Evolutionary conservation across 257 asterid genomes (phyloP).

Genomic region (Ligustrum vulgare): DNA sequence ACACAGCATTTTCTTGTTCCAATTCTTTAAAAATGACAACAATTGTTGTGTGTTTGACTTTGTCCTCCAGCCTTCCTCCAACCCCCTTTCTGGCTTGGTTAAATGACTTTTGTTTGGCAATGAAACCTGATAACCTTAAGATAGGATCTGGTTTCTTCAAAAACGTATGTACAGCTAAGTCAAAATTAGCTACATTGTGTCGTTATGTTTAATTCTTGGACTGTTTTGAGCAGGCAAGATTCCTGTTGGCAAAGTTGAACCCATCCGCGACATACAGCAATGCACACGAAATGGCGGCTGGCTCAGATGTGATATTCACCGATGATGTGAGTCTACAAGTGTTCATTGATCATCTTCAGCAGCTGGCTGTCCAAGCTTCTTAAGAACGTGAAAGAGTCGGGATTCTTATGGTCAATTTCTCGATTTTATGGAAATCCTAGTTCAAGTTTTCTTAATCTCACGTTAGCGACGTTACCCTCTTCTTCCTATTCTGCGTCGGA

Average conservation of each 20-base stretch:
- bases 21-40: neutral
- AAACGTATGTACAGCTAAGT: neutral
- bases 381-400: slow-evolving; percentile 27
- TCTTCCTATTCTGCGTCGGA: neutral
- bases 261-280: slow-evolving; percentile 94
- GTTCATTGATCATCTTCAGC: slow-evolving; percentile 90
- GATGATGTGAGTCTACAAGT: slow-evolving; percentile 95
- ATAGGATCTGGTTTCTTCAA: neutral
- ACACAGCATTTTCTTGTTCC: neutral
- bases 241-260: slow-evolving; percentile 90
- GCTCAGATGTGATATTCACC: slow-evolving; percentile 86
- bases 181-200: neutral
- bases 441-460: neutral
- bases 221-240: slow-evolving; percentile 75
- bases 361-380: slow-evolving; percentile 92
- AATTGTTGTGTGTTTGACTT: neutral
- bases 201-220: slow-evolving; percentile 4
- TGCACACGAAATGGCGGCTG: slow-evolving; percentile 73
- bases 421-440: neutral
- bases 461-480: neutral
- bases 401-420: neutral
- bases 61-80: neutral
- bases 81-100: neutral
- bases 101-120: neutral
- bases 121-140: neutral